These are phyloP conservation scores for Piper betle DNA, from an alignment of 164 flowering plant genomes.

Conservation along the genomic window DNA sequence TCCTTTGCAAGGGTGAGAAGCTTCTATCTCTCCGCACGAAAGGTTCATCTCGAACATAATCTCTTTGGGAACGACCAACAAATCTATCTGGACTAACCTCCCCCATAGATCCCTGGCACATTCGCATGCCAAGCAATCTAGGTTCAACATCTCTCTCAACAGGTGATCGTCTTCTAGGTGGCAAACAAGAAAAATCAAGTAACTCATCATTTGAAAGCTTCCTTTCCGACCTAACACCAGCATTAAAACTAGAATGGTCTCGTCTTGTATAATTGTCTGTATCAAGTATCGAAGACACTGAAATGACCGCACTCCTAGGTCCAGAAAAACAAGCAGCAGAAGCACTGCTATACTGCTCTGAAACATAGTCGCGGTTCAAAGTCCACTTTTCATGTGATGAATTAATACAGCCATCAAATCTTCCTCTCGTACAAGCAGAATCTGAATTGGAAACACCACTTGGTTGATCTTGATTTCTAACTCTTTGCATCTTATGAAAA, in stretches of 20 bases:
- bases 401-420: slow-evolving; percentile 22
- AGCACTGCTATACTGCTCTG: not conserved
- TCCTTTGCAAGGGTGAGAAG: slow-evolving; percentile 31
- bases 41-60: slow-evolving; percentile 28
- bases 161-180: slow-evolving; percentile 39
- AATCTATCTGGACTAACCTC: slow-evolving; percentile 35
- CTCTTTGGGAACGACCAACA: slow-evolving; percentile 25
- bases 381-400: slow-evolving; percentile 23
- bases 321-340: slow-evolving; percentile 21
- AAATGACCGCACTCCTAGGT: slow-evolving; percentile 20
- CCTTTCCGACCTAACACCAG: slow-evolving; percentile 32
- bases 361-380: slow-evolving; percentile 24
- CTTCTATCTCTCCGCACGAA: slow-evolving; percentile 28
- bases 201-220: slow-evolving; percentile 25
- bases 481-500: slow-evolving; percentile 26
- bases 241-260: slow-evolving; percentile 22
- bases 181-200: slow-evolving; percentile 20
- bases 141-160: slow-evolving; percentile 17
- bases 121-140: slow-evolving; percentile 22
- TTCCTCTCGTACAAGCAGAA: slow-evolving; percentile 33
- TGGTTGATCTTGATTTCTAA: slow-evolving; percentile 31
- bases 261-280: slow-evolving; percentile 16
- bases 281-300: slow-evolving; percentile 22
- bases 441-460: slow-evolving; percentile 26
- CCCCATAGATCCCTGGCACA: slow-evolving; percentile 31